Evolutionary conservation across 441 rosid genomes (phyloP), one percentile per base, ranked within the genome.

Genomic region (Euphorbia schlechtendalii): DNA sequence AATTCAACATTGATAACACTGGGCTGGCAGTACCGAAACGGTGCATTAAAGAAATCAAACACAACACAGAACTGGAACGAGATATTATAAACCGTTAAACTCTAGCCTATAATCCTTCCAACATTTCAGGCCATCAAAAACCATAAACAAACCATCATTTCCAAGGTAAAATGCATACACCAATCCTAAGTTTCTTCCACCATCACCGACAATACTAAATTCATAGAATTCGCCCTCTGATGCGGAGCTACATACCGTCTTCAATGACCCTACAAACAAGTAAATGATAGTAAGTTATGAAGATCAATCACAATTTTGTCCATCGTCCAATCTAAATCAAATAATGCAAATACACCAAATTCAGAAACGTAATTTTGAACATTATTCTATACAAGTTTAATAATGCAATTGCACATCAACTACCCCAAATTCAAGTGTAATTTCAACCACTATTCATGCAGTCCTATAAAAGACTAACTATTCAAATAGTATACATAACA

Each of bases 161-260:
- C 75, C 71, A 77, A 52, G 67, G 74, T 71, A 51, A 66, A 66
- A 66, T 15, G 74, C 76, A 69, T 60, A 70, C 73, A 64, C 73
- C 73, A 73, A 67, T 58, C 71, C 24, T 2, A 36, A 64, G 60
- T 74, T 70, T 74, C 71, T 71, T 79, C 71, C 71, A 71, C 67
- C 74, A 51, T n/a, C n/a, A n/a, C n/a, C n/a, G n/a, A 61, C 69
- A 61, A 67, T 66, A 61, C 49, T 59, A 64, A 63, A 54, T 69
- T 57, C 76, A 63, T 66, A 64, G 56, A 46, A 58, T 53, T 53
- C 30, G 54, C 58, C 68, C 56, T 60, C 61, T 0, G 64, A 59
- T 21, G 72, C 65, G 65, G 45, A 57, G 61, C 66, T 13, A 55
- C 45, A 59, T 49, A 61, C 65, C 62, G 17, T 28, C 66, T 73